Evolutionary conservation across 202 grass and related monocot genomes (phyloP).

Genomic region (Tripidium arundinaceum): DNA sequence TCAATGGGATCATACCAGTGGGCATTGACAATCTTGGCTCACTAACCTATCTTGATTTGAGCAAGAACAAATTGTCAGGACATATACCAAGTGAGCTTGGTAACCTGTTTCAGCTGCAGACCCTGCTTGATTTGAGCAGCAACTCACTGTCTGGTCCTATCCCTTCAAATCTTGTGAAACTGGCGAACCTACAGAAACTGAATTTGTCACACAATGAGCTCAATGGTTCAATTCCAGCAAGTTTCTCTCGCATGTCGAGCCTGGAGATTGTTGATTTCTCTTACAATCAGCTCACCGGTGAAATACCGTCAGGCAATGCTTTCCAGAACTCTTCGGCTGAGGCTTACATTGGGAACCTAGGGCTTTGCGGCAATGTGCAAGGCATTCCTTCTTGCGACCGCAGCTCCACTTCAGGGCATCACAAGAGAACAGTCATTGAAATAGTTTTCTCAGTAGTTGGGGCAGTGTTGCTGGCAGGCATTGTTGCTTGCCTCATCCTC

Average conservation of each 20-base stretch:
- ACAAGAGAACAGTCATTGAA: conserved; percentile 54
- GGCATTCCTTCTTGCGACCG: conserved; percentile 42
- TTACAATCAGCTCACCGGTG: conserved; percentile 48
- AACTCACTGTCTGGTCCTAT: conserved; percentile 55
- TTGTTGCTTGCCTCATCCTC: conserved; percentile 37
- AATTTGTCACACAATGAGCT: conserved; percentile 77
- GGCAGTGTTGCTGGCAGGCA: conserved; percentile 31
- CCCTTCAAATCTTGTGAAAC: conserved; percentile 53
- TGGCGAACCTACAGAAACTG: conserved; percentile 41
- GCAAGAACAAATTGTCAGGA: conserved; percentile 53
- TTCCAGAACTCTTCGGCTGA: conserved; percentile 35
- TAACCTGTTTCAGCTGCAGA: conserved; percentile 59
- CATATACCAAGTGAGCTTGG: conserved; percentile 64
- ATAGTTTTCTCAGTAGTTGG: conserved; percentile 46
- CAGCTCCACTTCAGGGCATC: conserved; percentile 28
- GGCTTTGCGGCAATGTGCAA: conserved; percentile 57
- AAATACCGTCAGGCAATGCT: conserved; percentile 40
- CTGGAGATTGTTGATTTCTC: conserved; percentile 63
- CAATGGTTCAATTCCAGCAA: conserved; percentile 45
- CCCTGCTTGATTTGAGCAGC: conserved; percentile 60
- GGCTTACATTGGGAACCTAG: conserved; percentile 50
- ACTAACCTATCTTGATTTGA: conserved; percentile 48
- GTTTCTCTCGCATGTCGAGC: conserved; percentile 48
- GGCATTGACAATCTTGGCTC: conserved; percentile 24
- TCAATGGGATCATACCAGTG: conserved; percentile 40